Base-by-base conservation (phyloP, 2,329 filamentous ascomycete species). In the Zymoseptoria brevis region DNA sequence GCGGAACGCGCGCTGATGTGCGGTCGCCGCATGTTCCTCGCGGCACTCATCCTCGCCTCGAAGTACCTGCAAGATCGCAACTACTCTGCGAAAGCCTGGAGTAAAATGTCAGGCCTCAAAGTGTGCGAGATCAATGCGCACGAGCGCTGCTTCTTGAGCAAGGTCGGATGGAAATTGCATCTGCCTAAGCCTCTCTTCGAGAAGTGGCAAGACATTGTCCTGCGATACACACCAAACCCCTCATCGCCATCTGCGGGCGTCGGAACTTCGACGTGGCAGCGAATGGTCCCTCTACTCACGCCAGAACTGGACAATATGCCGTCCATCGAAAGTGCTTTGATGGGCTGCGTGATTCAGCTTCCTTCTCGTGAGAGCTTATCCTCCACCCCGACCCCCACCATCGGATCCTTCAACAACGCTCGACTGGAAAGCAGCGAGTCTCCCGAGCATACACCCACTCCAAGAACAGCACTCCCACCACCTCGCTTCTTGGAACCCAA, bases 61-160 rank as follows among this genome's bases (percentile, higher is more conserved):
- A 99, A 99, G 79, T 99, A 97, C 73, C 80, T 99, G 53, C 94
- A 99, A 75, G 94, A 99, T 73, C 87, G 93, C 67, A 99, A 97
- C 77, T 99, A 96, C 76, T 97, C 94, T 13, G 91, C 94, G 54
- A 87, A 93, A 58, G 94, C 94, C 50, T 99, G 94, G 94, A 97
- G 93, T 75, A 97, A 96, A 80, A 99, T 99, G 68, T 97, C 94
- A 19, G 94, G 94, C n/a, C 80, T 99, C 59, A 90, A 89, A 72
- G 92, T 91, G 3, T 80, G 84, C 58, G 94, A 99, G 76, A 97
- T 99, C 75, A 97, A 97, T 76, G 88, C 91, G 71, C 97, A 97
- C 74, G 94, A 99, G 77, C 87, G 95, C 74, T 86, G 89, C 19
- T 99, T 97, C 73, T 82, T 99, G 53, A 78, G 87, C 62, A 89